Conservation (phyloP, 148 eudicot genomes). For the Nepenthes mirabilis region DNA sequence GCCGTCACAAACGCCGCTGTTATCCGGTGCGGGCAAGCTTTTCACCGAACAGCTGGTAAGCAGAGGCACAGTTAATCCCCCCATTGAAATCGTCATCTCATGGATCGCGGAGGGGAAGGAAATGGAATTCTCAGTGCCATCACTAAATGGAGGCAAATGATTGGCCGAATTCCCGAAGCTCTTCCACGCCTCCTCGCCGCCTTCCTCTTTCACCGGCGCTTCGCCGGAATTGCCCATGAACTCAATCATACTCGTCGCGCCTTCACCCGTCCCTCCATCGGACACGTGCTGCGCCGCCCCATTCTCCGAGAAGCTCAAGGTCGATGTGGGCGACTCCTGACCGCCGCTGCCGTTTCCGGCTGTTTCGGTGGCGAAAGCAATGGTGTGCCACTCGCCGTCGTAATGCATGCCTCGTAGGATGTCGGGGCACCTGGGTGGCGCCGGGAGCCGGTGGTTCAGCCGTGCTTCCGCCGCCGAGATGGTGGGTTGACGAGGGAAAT, state of each 20-base stretch:
- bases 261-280: constrained; percentile 8
- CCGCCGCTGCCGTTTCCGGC: constrained; percentile 7
- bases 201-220: constrained; percentile 25
- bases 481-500: constrained; percentile 2
- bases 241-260: constrained; percentile 27
- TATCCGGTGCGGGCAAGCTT: constrained; percentile 11
- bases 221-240: constrained; percentile 27
- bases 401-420: constrained; percentile 44
- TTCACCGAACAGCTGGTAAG: constrained; percentile 21
- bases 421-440: constrained; percentile 32
- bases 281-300: constrained; percentile 2
- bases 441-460: background rate
- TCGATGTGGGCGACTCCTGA: constrained; percentile 67
- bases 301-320: constrained; percentile 50
- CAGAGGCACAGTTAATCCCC: constrained; percentile 63
- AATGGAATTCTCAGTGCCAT: constrained; percentile 18
- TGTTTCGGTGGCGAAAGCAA: constrained; percentile 1
- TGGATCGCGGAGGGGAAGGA: constrained; percentile 15
- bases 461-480: background rate
- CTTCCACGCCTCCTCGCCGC: constrained; percentile 18
- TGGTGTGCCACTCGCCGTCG: constrained; percentile 6
- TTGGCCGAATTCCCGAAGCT: no score
- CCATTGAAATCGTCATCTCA: constrained; percentile 15
- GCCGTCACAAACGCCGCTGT: constrained; percentile 6
- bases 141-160: background rate